Evolutionary conservation across 1,139 yeast genomes (phyloP).

Genomic region (Scheffersomyces segobiensis): DNA sequence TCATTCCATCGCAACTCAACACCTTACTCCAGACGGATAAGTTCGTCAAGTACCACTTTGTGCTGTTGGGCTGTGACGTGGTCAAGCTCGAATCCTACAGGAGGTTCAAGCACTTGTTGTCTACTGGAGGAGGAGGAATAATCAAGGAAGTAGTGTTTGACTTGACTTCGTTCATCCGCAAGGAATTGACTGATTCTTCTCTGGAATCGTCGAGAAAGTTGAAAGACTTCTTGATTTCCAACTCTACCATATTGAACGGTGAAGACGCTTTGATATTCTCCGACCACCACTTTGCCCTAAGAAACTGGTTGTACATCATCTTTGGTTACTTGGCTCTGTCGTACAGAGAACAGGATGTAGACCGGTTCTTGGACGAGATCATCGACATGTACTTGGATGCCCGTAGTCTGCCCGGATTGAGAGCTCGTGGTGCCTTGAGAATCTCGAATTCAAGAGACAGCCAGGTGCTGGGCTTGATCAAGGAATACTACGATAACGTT

Average conservation of each 20-base stretch:
- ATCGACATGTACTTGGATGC: constrained; percentile 32
- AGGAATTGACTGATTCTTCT: constrained; percentile 22
- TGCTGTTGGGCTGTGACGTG: constrained; percentile 37
- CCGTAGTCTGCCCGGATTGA: constrained; percentile 11
- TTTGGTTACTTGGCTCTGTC: constrained; percentile 37
- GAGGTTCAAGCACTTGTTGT: constrained; percentile 30
- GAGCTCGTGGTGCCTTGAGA: constrained; percentile 3
- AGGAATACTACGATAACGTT: constrained; percentile 25
- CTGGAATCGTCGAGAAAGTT: constrained; percentile 22
- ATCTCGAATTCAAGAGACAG: constrained; percentile 13
- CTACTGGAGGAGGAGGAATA: constrained; percentile 37
- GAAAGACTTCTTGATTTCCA: constrained; percentile 17
- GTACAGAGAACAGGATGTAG: constrained; percentile 24
- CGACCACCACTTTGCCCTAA: constrained; percentile 1
- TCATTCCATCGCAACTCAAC: constrained; percentile 14
- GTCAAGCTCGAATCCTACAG: constrained; percentile 37
- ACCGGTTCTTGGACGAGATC: constrained; percentile 30
- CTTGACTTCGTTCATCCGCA: constrained; percentile 35
- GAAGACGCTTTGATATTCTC: background rate
- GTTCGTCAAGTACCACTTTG: constrained; percentile 37
- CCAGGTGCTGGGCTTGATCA: constrained; percentile 12
- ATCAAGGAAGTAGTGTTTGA: constrained; percentile 39
- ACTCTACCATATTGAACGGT: background rate
- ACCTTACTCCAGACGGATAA: constrained; percentile 19
- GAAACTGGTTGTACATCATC: constrained; percentile 35